phyloP scores from a whole-genome alignment of 805 yeast genomes.

The Starmera pachycereana region DNA sequence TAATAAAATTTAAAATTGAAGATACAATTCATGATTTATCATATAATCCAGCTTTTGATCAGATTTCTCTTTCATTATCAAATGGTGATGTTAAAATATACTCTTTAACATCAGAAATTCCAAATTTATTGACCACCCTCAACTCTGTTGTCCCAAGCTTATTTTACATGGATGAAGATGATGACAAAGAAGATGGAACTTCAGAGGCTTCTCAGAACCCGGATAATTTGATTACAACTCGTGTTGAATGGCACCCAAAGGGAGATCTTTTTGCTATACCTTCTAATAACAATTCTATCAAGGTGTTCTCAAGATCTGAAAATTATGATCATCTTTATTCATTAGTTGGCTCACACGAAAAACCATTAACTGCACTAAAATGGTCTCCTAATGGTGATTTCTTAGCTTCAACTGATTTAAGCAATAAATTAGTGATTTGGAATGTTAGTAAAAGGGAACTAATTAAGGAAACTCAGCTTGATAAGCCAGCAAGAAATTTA shows the following conservation, averaged over 20 bases:
- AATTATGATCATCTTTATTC: constrained; percentile 8
- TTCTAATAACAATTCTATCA: constrained; percentile 35
- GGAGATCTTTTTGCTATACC: constrained; percentile 69
- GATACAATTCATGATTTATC: constrained; percentile 50
- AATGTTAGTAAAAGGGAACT: constrained; percentile 30
- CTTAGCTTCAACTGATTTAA: constrained; percentile 49
- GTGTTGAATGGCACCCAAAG: constrained; percentile 58
- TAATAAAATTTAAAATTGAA: constrained; percentile 26
- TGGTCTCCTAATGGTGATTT: constrained; percentile 54
- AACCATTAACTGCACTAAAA: constrained; percentile 25
- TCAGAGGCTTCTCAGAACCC: constrained; percentile 22
- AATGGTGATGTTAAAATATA: constrained; percentile 50
- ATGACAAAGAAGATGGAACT: constrained; percentile 26
- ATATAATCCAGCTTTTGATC: constrained; percentile 46
- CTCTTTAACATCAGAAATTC: constrained; percentile 40
- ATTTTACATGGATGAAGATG: constrained; percentile 32
- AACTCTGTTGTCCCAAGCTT: constrained; percentile 27
- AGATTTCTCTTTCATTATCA: constrained; percentile 46
- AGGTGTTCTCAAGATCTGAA: constrained; percentile 23
- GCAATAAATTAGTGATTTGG: constrained; percentile 46
- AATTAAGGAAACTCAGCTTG: constrained; percentile 20
- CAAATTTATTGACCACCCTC: constrained; percentile 38
- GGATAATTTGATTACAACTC: constrained; percentile 37
- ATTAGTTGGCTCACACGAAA: constrained; percentile 18
- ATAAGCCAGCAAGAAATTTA: constrained; percentile 19